A percentile compares a stretch with the other conserved stretches of the same genome.
Evolutionary conservation across 2,329 filamentous ascomycete species (phyloP).

Genomic region (Alternaria sp.): DNA sequence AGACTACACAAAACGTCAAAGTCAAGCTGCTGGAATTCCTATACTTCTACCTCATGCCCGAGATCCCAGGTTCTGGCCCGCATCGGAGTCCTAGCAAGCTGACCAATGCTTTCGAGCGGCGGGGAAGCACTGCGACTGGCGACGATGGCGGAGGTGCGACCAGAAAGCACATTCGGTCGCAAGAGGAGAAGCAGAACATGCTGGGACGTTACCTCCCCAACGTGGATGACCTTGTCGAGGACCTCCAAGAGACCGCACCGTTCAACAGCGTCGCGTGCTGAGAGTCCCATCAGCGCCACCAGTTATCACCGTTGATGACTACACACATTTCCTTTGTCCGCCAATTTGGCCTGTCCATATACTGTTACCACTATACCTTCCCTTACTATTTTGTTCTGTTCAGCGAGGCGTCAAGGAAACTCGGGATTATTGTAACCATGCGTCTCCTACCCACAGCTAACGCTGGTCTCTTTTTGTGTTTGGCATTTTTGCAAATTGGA

Average conservation of each 20-base stretch:
- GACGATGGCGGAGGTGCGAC: constrained; percentile 35
- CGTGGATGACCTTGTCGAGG: constrained; percentile 83
- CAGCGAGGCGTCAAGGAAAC: constrained; percentile 38
- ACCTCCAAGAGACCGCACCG: constrained; percentile 78
- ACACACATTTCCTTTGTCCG: constrained; percentile 16
- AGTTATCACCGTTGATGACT: background rate
- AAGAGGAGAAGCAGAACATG: constrained; percentile 81
- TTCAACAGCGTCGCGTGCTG: constrained; percentile 43
- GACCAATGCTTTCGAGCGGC: constrained; percentile 38
- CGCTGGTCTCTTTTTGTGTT: constrained; percentile 17
- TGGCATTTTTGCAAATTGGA: constrained; percentile 12
- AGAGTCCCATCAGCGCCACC: background rate
- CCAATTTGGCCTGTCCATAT: constrained; percentile 16
- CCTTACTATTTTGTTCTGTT: constrained; percentile 13
- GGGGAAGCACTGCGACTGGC: constrained; percentile 36
- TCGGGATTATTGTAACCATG: constrained; percentile 17
- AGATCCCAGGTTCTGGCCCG: constrained; percentile 62
- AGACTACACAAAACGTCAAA: constrained; percentile 87
- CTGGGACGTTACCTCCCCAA: constrained; percentile 77
- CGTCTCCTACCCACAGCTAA: constrained; percentile 15
- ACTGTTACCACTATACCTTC: constrained; percentile 19
- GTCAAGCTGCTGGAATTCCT: constrained; percentile 96
- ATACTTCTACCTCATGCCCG: constrained; percentile 98
- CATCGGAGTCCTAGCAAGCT: constrained; percentile 45
- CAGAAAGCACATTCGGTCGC: constrained; percentile 60